A percentile compares a stretch with the other conserved stretches of the same genome.
These are phyloP conservation scores for Paramecium sexaurelia DNA, from an alignment of 73 alveolate genomes.

Conservation along the genomic window DNA sequence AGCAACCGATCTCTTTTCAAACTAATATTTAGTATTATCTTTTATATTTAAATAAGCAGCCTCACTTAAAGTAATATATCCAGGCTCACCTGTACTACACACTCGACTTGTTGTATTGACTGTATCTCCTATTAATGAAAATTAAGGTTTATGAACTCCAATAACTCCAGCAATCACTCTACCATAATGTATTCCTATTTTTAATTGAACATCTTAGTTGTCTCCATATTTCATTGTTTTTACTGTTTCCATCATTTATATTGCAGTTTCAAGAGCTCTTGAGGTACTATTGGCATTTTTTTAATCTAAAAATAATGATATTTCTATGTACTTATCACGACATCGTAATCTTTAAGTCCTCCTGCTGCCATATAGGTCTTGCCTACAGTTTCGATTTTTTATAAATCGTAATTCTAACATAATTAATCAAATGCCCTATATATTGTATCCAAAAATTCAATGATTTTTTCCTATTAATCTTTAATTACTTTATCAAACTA, in stretches of 20 bases:
- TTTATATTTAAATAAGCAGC: conserved; percentile 24
- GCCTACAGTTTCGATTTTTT: conserved; percentile 89
- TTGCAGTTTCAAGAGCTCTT: conserved; percentile 58
- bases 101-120: conserved; percentile 95
- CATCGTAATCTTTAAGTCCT: conserved; percentile 66
- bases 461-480: conserved; percentile 51
- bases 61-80: conserved; percentile 38
- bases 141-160: conserved; percentile 96
- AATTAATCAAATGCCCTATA: conserved; percentile 77
- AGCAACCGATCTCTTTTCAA: conserved; percentile 59
- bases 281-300: conserved; percentile 64
- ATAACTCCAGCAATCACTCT: conserved; percentile 96
- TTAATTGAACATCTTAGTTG: conserved; percentile 75
- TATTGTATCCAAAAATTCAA: conserved; percentile 70
- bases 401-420: conserved; percentile 80
- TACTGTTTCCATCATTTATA: conserved; percentile 59
- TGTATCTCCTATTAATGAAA: conserved; percentile 95
- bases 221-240: conserved; percentile 51
- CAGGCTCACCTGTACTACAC: conserved; percentile 81
- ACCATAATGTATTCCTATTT: conserved; percentile 97
- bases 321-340: neutral
- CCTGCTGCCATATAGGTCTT: conserved; percentile 92
- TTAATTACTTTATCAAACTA: conserved; percentile 80
- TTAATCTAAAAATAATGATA: neutral
- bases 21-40: neutral